Evolutionary conservation across 768 basidiomycete genomes (phyloP).

Genomic region (Suillus weaverae): DNA sequence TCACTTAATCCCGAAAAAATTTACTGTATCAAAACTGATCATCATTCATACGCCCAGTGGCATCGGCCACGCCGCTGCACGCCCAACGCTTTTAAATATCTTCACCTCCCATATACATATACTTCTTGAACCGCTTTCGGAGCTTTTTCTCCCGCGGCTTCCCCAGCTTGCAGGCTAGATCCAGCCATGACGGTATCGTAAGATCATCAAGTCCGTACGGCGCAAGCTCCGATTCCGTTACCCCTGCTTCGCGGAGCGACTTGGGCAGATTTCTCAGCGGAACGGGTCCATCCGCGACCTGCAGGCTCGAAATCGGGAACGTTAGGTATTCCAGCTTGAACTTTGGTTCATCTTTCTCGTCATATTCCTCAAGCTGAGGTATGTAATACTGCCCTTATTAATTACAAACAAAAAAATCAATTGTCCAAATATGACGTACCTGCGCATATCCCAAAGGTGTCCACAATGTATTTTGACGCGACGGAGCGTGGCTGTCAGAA

Average conservation of each 20-base stretch:
- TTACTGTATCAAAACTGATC: background rate
- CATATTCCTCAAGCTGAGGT: slow-evolving; percentile 51
- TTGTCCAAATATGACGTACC: slow-evolving; percentile 42
- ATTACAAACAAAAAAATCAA: slow-evolving; percentile 9
- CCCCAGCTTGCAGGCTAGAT: slow-evolving; percentile 62
- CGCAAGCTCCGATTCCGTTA: slow-evolving; percentile 51
- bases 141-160: slow-evolving; percentile 51
- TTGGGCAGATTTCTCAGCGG: slow-evolving; percentile 57
- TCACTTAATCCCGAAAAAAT: background rate
- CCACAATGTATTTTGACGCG: slow-evolving; percentile 66
- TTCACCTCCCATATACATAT: slow-evolving; percentile 68
- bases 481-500: slow-evolving; percentile 66
- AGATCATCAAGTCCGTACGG: slow-evolving; percentile 77
- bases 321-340: slow-evolving; percentile 84
- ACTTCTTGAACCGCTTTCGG: slow-evolving; percentile 62
- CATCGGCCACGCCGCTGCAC: no score
- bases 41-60: background rate
- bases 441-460: slow-evolving; percentile 84
- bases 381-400: slow-evolving; percentile 57
- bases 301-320: slow-evolving; percentile 45
- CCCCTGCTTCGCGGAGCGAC: slow-evolving; percentile 42
- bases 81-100: slow-evolving; percentile 20
- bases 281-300: slow-evolving; percentile 48
- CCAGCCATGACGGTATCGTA: slow-evolving; percentile 75
- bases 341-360: slow-evolving; percentile 50